Evolutionary conservation across 139 green algal genomes (phyloP).

Genomic region (Astrephomene gubernaculifera): DNA sequence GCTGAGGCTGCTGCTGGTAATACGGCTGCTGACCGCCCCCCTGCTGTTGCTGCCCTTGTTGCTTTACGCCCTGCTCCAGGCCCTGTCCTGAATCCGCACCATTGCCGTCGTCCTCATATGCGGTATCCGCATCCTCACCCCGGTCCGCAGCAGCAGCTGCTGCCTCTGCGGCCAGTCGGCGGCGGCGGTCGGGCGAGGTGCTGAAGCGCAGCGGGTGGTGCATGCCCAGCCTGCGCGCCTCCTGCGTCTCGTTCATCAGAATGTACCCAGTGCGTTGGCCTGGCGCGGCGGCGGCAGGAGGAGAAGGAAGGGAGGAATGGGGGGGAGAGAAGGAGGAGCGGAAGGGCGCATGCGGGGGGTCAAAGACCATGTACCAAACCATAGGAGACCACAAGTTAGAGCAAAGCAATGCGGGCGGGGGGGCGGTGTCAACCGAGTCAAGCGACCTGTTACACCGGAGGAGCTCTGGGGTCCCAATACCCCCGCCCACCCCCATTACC

Average conservation of each 20-base stretch:
- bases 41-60: background rate
- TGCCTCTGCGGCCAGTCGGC: background rate
- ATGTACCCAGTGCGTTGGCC: constrained; percentile 59
- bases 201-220: constrained; percentile 57
- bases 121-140: no score
- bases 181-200: background rate
- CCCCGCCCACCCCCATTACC: no score
- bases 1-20: background rate
- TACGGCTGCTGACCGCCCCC: background rate
- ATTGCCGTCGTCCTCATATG: no score
- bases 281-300: background rate
- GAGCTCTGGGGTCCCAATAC: no score
- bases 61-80: background rate
- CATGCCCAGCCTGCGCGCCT: constrained; percentile 42
- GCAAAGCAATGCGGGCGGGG: no score
- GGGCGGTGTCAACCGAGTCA: no score
- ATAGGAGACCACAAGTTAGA: no score
- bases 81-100: no score
- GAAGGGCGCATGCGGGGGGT: background rate
- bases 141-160: background rate
- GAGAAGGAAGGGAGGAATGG: no score
- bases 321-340: no score
- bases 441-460: no score
- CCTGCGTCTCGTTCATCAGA: constrained; percentile 65
- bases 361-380: no score